Evolutionary conservation across 495 filamentous ascomycete species (phyloP).

Genomic region (Evernia prunastri): DNA sequence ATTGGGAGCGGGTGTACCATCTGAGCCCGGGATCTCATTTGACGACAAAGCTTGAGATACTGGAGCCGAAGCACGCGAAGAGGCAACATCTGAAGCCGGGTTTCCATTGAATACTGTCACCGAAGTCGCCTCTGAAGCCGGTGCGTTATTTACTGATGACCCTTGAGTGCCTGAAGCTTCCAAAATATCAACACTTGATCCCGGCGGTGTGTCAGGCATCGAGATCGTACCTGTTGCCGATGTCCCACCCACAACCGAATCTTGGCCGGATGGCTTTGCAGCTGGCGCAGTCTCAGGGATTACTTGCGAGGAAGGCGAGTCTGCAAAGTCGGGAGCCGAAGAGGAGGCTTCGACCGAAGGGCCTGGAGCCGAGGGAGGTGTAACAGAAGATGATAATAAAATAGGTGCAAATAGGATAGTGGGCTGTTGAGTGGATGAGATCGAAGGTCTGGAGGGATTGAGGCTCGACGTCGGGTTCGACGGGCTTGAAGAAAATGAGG

Average conservation of each 20-base stretch:
- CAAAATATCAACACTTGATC: neutral
- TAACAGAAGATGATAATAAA: neutral
- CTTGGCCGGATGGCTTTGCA: neutral
- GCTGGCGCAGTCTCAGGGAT: neutral
- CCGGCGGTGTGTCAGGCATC: neutral
- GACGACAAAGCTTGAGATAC: neutral
- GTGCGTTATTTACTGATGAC: neutral
- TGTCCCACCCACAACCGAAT: neutral
- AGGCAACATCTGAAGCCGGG: neutral
- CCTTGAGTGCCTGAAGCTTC: neutral
- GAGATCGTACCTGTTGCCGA: neutral
- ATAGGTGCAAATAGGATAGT: neutral
- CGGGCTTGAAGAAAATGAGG: neutral
- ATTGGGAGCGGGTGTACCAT: neutral
- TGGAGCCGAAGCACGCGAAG: neutral
- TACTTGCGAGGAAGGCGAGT: neutral
- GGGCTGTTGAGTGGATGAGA: neutral
- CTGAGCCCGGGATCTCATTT: neutral
- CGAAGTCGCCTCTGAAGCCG: neutral
- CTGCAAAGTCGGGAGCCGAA: neutral
- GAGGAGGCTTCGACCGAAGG: neutral
- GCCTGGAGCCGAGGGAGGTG: neutral
- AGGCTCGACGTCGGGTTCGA: neutral
- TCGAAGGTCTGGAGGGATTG: neutral
- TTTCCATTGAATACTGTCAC: neutral